Evolutionary conservation across 371 early-diverging fungal species (phyloP).

Genomic region (Dinochytrium kinnereticum): DNA sequence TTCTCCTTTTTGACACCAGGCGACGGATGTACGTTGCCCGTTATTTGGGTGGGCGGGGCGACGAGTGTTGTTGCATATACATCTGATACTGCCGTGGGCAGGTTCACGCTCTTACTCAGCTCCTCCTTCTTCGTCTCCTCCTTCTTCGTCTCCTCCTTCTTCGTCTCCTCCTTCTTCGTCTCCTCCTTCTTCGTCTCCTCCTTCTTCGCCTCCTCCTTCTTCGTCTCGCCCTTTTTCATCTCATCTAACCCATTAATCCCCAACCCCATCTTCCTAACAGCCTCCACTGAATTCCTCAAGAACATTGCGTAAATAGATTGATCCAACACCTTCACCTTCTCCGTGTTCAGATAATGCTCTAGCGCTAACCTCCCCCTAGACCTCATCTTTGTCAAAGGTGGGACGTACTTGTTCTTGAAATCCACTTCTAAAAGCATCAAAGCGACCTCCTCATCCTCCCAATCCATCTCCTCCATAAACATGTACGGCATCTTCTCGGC

Average conservation of each 20-base stretch:
- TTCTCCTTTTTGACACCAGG: no score
- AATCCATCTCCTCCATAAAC: not conserved
- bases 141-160: not conserved
- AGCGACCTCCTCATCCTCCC: not conserved
- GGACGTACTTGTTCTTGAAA: not conserved
- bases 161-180: constrained; percentile 22
- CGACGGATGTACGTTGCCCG: no score
- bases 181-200: not conserved
- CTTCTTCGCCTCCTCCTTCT: not conserved
- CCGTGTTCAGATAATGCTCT: not conserved
- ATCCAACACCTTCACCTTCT: not conserved
- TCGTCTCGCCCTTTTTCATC: not conserved
- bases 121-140: no score
- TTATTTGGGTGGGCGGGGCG: no score
- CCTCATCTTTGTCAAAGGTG: constrained; percentile 23
- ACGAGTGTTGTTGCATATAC: no score
- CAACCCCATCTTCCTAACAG: not conserved
- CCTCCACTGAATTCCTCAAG: not conserved
- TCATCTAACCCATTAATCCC: not conserved
- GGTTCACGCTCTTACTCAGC: no score
- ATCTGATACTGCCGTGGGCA: no score
- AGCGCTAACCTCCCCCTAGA: constrained; percentile 19
- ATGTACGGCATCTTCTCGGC: constrained; percentile 21
- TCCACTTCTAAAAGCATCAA: not conserved
- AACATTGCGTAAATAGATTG: not conserved